Base-by-base conservation (phyloP, 2,329 filamentous ascomycete genomes). In the Clonostachys byssicola region DNA sequence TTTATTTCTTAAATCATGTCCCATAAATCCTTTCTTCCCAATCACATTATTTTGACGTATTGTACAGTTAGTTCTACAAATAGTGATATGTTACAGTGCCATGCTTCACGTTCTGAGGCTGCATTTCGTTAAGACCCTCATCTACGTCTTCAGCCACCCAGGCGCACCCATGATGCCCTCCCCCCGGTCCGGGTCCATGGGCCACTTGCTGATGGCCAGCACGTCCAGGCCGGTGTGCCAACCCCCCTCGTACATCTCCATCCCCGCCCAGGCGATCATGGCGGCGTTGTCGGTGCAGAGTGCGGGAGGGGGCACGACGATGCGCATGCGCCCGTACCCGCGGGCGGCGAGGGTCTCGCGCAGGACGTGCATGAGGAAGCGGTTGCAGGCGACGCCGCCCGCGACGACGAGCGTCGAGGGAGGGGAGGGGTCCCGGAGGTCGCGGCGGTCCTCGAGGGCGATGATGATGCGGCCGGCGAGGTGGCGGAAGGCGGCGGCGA, bases 221-320 rank as follows among this genome's bases (percentile, higher is more conserved):
- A 85, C 77, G 20, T 71, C 74, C 47, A 92, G 59, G 17, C 79
- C 76, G 9, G 82, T 85, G 49, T 73, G 67, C 74, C 81, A 92
- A 0, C 92, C 92, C 1, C 80, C 81, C 64, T 88, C 78, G 60
- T 80, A 96, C 92, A 99, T 96, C 68, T 97, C 92, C 54, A 92
- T 78, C 0, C 87, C 94, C 1, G 92, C 77, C 92, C 94, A 97
- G 2, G 87, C 92, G 62, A 97, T 92, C 94, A 99, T 99, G 43
- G 91, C 89, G 12, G 94, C 94, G 65, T 99, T 97, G 60, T 99
- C 94, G 0, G 90, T 96, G 61, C 94, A 97, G 46, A 92, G 74
- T 40, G 75, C 73, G 10, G 80, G 66, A 4, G 91, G 91, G n/a
- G 94, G 92, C 47, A 86, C 88, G 33, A 85, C 67, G 8, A 96